Conservation (phyloP, 2,329 filamentous ascomycete species). For the Didymella exigua region DNA sequence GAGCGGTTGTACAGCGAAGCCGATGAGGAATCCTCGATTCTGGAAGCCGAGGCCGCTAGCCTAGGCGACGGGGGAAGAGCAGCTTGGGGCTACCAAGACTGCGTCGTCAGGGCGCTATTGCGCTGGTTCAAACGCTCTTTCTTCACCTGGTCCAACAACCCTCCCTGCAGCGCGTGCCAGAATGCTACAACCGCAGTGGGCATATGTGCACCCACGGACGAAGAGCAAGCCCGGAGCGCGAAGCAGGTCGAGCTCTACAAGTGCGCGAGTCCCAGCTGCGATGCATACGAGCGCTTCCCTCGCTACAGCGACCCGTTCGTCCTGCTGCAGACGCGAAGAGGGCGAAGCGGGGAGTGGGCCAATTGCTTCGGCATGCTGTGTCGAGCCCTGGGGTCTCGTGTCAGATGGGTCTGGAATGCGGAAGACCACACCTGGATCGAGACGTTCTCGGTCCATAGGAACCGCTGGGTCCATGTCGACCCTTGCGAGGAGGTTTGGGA, state of each 20-base stretch:
- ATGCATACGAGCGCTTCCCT: conserved; percentile 84
- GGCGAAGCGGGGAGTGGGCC: conserved; percentile 92
- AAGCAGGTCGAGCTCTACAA: conserved; percentile 63
- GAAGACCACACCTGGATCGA: conserved; percentile 99
- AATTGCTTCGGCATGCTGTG: conserved; percentile 99
- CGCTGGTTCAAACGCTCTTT: not conserved
- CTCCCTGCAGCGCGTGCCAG: not conserved
- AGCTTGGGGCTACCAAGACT: not conserved
- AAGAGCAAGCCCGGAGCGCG: not conserved
- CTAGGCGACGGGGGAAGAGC: not conserved
- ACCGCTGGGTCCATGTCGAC: conserved; percentile 96
- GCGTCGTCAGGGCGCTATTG: not conserved
- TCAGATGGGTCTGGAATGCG: conserved; percentile 97
- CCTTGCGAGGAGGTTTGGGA: conserved; percentile 95
- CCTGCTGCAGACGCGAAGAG: conserved; percentile 81
- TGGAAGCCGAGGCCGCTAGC: not conserved
- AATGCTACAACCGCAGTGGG: not conserved
- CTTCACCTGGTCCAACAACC: not conserved
- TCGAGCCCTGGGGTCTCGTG: conserved; percentile 84
- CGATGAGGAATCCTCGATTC: not conserved
- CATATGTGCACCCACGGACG: not conserved
- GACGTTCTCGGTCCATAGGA: conserved; percentile 91
- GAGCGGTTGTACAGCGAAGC: not conserved
- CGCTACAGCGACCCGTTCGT: conserved; percentile 96
- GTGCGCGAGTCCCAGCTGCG: conserved; percentile 78